Conservation (phyloP, 495 filamentous ascomycete species). For the Lepraria neglecta region DNA sequence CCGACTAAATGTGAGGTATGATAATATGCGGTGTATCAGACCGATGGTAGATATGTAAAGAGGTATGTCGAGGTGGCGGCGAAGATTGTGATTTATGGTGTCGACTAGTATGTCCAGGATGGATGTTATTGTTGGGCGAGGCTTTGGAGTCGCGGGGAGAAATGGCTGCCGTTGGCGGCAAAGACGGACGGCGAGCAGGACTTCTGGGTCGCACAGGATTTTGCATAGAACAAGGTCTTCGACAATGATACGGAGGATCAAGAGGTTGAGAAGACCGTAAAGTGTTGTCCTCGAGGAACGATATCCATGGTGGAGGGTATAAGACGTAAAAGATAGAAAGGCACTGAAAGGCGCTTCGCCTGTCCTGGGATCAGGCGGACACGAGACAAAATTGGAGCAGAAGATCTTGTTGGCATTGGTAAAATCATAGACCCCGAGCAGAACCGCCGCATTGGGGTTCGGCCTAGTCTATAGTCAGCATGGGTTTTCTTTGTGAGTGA, state of each 20-base stretch:
- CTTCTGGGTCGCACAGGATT: conserved; percentile 74
- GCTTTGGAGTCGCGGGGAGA: conserved; percentile 65
- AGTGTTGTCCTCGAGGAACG: conserved; percentile 67
- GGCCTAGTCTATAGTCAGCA: conserved; percentile 50
- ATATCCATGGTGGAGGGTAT: conserved; percentile 88
- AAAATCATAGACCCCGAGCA: conserved; percentile 89
- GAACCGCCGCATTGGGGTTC: conserved; percentile 64
- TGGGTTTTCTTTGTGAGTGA: neutral
- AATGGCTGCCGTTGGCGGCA: conserved; percentile 87
- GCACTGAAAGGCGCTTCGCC: conserved; percentile 70
- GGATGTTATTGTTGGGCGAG: conserved; percentile 63
- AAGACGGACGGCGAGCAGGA: conserved; percentile 66
- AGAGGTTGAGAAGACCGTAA: conserved; percentile 76
- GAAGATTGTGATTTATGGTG: conserved; percentile 89
- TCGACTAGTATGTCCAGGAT: conserved; percentile 84
- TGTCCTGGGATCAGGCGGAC: conserved; percentile 53
- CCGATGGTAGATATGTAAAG: conserved; percentile 74
- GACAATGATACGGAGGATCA: conserved; percentile 77
- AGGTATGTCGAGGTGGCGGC: conserved; percentile 72
- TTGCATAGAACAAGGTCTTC: conserved; percentile 85
- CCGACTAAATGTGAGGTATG: conserved; percentile 73
- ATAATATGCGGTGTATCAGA: conserved; percentile 71
- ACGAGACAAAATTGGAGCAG: conserved; percentile 71
- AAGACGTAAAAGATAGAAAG: conserved; percentile 85
- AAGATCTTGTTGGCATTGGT: conserved; percentile 92